phyloP scores from a whole-genome alignment of 73 alveolate species.

The Blepharisma japonicum region DNA sequence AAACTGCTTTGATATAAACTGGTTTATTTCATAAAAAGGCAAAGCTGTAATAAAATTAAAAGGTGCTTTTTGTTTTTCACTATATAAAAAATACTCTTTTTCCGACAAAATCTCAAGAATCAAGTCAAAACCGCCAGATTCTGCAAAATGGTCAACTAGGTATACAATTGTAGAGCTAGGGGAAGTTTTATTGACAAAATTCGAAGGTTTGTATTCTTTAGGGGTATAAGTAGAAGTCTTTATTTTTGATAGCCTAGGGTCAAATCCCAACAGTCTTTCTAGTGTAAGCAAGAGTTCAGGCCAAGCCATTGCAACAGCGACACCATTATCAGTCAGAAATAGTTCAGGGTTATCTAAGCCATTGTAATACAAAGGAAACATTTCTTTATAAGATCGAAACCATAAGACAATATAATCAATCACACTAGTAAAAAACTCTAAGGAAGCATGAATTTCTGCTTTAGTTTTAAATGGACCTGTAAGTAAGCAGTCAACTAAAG shows the following conservation, averaged over 20 bases:
- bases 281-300: slow-evolving; percentile 40
- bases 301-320: slow-evolving; percentile 45
- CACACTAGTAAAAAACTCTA: slow-evolving; percentile 44
- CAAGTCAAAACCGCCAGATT: slow-evolving; percentile 3
- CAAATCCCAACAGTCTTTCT: slow-evolving; percentile 43
- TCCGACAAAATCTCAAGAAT: neutral
- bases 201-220: neutral
- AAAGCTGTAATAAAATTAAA: neutral
- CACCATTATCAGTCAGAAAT: slow-evolving; percentile 32
- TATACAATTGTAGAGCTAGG: neutral
- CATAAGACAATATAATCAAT: slow-evolving; percentile 42
- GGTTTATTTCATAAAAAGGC: slow-evolving; percentile 6
- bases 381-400: slow-evolving; percentile 31
- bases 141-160: slow-evolving; percentile 6
- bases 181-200: neutral
- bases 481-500: slow-evolving; percentile 54
- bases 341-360: slow-evolving; percentile 32
- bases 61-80: slow-evolving; percentile 19
- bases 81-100: neutral
- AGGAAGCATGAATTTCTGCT: slow-evolving; percentile 32
- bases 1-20: neutral
- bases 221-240: neutral
- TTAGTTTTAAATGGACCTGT: neutral
- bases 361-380: slow-evolving; percentile 30
- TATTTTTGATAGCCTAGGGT: slow-evolving; percentile 10